phyloP scores from a whole-genome alignment of 768 basidiomycete species.

The Russula brevipes region DNA sequence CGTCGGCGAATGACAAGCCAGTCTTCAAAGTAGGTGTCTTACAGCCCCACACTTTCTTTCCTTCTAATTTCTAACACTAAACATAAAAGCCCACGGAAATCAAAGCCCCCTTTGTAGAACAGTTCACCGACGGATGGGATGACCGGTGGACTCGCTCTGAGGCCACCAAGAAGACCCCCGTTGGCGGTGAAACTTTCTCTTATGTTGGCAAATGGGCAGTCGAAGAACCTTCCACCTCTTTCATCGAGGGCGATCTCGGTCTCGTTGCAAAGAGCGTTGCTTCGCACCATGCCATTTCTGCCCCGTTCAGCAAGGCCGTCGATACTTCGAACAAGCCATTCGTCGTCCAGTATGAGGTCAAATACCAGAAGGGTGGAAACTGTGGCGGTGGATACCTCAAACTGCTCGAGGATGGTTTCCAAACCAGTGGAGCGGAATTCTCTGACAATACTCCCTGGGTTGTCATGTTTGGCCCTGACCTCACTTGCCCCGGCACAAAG shows the following conservation, averaged over 20 bases:
- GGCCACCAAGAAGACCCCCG: constrained; percentile 96
- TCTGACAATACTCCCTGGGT: constrained; percentile 92
- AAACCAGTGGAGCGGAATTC: constrained; percentile 89
- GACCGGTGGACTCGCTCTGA: constrained; percentile 94
- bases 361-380: constrained; percentile 98
- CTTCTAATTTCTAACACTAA: constrained; percentile 14
- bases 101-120: constrained; percentile 90
- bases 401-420: constrained; percentile 90
- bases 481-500: constrained; percentile 90
- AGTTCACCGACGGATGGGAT: constrained; percentile 89
- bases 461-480: constrained; percentile 96
- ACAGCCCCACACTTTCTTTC: not conserved
- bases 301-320: constrained; percentile 72
- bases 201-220: constrained; percentile 98
- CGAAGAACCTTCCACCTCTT: constrained; percentile 74
- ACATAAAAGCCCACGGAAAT: constrained; percentile 60
- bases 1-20: constrained; percentile 56
- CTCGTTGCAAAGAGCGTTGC: constrained; percentile 96
- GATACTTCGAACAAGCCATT: constrained; percentile 81
- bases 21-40: constrained; percentile 51
- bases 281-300: constrained; percentile 97
- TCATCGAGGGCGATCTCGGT: constrained; percentile 82
- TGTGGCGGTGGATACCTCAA: constrained; percentile 99
- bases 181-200: constrained; percentile 92
- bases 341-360: constrained; percentile 98